Evolutionary conservation across 176 grass and related monocot species (phyloP).

Genomic region (Aegilops longissima): DNA sequence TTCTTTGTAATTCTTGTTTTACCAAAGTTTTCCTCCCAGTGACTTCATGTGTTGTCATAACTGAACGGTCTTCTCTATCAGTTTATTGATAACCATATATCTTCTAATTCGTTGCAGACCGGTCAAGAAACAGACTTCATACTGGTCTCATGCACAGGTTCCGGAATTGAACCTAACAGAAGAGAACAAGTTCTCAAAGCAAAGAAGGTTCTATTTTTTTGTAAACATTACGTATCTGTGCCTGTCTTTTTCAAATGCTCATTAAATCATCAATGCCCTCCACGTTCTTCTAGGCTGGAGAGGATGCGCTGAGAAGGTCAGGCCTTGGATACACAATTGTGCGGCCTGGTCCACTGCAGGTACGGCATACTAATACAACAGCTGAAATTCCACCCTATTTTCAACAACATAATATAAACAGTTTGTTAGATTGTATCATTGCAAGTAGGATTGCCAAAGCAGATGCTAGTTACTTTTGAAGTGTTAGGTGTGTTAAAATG

Average conservation of each 20-base stretch:
- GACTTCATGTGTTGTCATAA: not conserved
- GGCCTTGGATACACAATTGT: slow-evolving; percentile 97
- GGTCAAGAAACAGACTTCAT: slow-evolving; percentile 95
- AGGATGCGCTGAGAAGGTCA: slow-evolving; percentile 89
- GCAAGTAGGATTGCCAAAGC: not conserved
- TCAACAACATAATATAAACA: not conserved
- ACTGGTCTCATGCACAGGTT: slow-evolving; percentile 92
- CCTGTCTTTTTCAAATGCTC: slow-evolving; percentile 26
- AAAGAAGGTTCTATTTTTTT: slow-evolving; percentile 69
- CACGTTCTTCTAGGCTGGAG: slow-evolving; percentile 65
- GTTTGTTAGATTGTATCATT: not conserved
- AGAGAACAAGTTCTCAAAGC: slow-evolving; percentile 98
- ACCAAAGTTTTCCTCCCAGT: slow-evolving; percentile 7
- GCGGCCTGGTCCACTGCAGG: slow-evolving; percentile 87
- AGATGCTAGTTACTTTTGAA: not conserved
- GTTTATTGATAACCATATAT: slow-evolving; percentile 22
- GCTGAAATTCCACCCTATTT: not conserved
- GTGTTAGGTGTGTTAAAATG: not conserved
- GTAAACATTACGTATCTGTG: not conserved
- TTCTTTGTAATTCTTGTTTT: not conserved
- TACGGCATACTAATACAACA: slow-evolving; percentile 36
- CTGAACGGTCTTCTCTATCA: slow-evolving; percentile 2
- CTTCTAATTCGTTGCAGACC: slow-evolving; percentile 47
- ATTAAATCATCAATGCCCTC: slow-evolving; percentile 3
- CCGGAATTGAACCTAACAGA: slow-evolving; percentile 79